phyloP scores from a whole-genome alignment of 345 rosid genomes.

The Linum usitatissimum region DNA sequence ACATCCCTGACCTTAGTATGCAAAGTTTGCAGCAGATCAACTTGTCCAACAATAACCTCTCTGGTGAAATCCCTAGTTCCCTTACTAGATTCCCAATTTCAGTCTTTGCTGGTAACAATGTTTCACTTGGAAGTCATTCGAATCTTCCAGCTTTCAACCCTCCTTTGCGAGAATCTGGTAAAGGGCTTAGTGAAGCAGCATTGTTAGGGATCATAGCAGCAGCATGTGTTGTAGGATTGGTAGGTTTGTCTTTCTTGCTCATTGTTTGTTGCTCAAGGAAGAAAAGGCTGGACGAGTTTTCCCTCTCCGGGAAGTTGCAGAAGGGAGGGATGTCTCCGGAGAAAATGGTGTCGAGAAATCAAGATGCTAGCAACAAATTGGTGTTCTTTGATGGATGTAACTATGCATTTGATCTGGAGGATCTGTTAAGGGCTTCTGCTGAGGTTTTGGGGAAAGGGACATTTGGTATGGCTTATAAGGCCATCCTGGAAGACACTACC shows the following conservation, averaged over 20 bases:
- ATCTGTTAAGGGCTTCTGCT: conserved; percentile 91
- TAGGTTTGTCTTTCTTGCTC: conserved; percentile 36
- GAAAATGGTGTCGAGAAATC: conserved; percentile 61
- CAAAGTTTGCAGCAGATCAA: conserved; percentile 44
- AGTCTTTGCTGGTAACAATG: conserved; percentile 54
- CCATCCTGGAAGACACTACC: conserved; percentile 69
- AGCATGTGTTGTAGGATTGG: conserved; percentile 33
- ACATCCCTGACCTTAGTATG: conserved; percentile 52
- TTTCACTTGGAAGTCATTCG: conserved; percentile 21
- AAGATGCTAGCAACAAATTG: conserved; percentile 68
- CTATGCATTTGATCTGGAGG: conserved; percentile 89
- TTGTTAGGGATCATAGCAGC: conserved; percentile 39
- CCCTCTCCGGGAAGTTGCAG: conserved; percentile 38
- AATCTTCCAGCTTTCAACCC: conserved; percentile 22
- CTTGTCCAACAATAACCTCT: conserved; percentile 53
- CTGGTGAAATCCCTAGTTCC: conserved; percentile 49
- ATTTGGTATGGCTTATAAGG: conserved; percentile 83
- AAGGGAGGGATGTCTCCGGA: conserved; percentile 80
- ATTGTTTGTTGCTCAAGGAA: conserved; percentile 46
- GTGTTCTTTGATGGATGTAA: conserved; percentile 90
- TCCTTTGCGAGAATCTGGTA: conserved; percentile 17
- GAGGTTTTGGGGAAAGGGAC: conserved; percentile 98
- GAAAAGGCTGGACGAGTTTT: conserved; percentile 22
- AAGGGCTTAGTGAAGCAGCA: conserved; percentile 40
- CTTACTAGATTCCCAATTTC: conserved; percentile 50